Evolutionary conservation across 2,329 filamentous ascomycete species (phyloP), one percentile per base, ranked within the genome.

Genomic region (Cercospora beticola): DNA sequence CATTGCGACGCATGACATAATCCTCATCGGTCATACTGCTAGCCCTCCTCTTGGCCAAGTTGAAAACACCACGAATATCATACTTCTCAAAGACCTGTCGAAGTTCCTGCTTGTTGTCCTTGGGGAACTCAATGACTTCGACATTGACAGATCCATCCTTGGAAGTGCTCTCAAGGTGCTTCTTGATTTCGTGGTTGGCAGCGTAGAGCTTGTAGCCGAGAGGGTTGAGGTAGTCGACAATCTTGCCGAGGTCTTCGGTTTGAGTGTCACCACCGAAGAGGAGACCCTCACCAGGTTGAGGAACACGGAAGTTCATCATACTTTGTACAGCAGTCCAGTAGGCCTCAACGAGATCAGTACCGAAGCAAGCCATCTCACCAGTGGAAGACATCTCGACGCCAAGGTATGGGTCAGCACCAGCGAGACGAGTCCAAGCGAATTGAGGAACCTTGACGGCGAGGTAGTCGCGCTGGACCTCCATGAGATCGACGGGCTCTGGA

Each of bases 271-370:
- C 95, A 72, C 95, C 95, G 73, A 99, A 92, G 64, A 99, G 89
- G 68, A 99, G 89, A 83, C 95, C 94, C 86, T 97, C 93, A 73
- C 95, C 95, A 64, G 93, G 92, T 81, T 96, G 90, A 54, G 95
- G 95, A 77, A 97, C 88, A 75, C 94, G 92, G 92, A 98, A 98
- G 88, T 98, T 99, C 94, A 98, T 99, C 76, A 92, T 94, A 21
- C 93, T 95, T 83, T 99, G 95, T 70, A 97, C 86, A 18, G 94
- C 96, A 28, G 94, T 87, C 95, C 95, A 99, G 88, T 99, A 99
- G 64, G 95, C 95, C 81, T 99, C 95, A 61, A 98, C 87, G 10
- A 99, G 88, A 78, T 97, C 87, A 84, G 95, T 97, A 72, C 95
- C 95, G 83, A 99, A 99, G 85, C 95, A 98, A 74, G 95, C 95